phyloP scores from a whole-genome alignment of 1,139 yeast genomes.

The Nakaseomyces uthaithaninus region DNA sequence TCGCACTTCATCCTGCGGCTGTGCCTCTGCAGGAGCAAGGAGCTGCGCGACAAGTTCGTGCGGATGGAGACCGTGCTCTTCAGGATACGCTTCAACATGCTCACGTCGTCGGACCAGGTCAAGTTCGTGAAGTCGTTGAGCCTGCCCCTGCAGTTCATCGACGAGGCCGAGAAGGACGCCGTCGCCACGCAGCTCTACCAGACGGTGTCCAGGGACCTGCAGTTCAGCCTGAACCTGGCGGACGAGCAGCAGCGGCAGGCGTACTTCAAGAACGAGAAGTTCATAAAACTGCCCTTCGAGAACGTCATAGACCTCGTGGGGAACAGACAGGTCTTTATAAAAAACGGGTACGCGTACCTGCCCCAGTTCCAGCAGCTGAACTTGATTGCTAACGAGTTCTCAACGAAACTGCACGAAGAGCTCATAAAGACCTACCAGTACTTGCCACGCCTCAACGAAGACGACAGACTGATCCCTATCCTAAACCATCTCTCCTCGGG shows the following conservation, averaged over 20 bases:
- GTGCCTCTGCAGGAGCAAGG: conserved; percentile 88
- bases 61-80: conserved; percentile 70
- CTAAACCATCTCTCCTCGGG: conserved; percentile 71
- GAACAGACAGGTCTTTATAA: conserved; percentile 56
- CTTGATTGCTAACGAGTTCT: conserved; percentile 59
- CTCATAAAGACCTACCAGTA: conserved; percentile 66
- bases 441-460: conserved; percentile 82
- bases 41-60: conserved; percentile 68
- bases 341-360: conserved; percentile 70
- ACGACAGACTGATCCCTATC: conserved; percentile 79
- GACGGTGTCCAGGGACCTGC: conserved; percentile 35
- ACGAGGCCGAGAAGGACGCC: conserved; percentile 49
- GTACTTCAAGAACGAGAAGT: conserved; percentile 47
- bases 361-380: conserved; percentile 76
- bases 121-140: conserved; percentile 51
- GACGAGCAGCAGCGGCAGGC: conserved; percentile 32
- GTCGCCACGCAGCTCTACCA: conserved; percentile 47
- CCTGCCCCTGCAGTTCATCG: conserved; percentile 59
- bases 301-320: conserved; percentile 70
- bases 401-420: conserved; percentile 43
- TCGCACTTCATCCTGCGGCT: conserved; percentile 81
- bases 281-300: conserved; percentile 81
- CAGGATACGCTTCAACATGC: conserved; percentile 56
- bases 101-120: conserved; percentile 63
- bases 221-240: conserved; percentile 29